A percentile compares a stretch with the other conserved stretches of the same genome.
phyloP scores from a whole-genome alignment of 2,329 filamentous ascomycete genomes.

The Apiospora arundinis region DNA sequence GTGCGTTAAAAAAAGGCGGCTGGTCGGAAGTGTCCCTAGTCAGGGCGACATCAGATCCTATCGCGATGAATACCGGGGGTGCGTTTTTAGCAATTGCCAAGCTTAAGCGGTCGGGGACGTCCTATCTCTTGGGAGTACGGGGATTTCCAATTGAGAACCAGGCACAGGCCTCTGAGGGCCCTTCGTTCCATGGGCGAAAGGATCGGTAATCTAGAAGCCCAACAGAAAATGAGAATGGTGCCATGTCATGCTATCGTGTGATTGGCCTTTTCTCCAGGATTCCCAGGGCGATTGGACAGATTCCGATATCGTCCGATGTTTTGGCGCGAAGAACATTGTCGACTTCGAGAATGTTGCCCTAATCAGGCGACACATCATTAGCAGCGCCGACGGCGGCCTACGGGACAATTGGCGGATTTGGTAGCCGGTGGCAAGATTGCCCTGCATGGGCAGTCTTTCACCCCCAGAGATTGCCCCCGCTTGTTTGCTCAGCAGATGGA shows the following conservation, averaged over 20 bases:
- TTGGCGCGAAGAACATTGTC: constrained; percentile 12
- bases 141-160: not conserved
- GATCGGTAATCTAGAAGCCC: constrained; percentile 6
- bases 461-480: constrained; percentile 13
- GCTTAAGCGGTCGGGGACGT: not conserved
- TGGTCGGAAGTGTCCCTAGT: not conserved
- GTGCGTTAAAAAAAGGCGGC: not conserved
- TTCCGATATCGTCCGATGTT: constrained; percentile 16
- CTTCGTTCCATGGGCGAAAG: not conserved
- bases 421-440: constrained; percentile 10
- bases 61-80: not conserved
- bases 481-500: constrained; percentile 1
- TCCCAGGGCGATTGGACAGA: not conserved
- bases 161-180: not conserved
- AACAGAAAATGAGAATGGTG: not conserved
- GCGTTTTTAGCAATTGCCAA: constrained; percentile 6
- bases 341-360: constrained; percentile 7
- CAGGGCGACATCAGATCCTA: not conserved
- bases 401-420: not conserved
- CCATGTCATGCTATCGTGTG: not conserved
- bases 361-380: constrained; percentile 12
- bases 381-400: constrained; percentile 10
- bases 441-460: not conserved
- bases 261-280: not conserved
- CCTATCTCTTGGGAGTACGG: not conserved